Conservation (phyloP, 2,329 filamentous ascomycete species). For the Cercospora berteroae region DNA sequence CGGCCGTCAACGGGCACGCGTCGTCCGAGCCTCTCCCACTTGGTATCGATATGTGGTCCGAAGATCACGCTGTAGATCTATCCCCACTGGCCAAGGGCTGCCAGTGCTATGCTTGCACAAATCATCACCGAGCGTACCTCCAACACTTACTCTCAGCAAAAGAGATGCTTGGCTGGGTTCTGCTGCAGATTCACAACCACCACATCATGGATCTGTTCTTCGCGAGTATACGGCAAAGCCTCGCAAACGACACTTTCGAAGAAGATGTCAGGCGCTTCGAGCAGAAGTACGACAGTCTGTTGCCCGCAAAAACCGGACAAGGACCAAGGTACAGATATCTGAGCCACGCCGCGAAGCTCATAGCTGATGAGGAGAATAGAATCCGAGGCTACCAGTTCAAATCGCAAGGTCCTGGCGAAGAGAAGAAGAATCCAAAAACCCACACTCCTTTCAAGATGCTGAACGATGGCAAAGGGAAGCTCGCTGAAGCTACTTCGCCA, state of each 20-base stretch:
- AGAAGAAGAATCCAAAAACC: conserved; percentile 71
- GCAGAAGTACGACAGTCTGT: conserved; percentile 62
- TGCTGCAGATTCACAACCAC: conserved; percentile 91
- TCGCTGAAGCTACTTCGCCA: conserved; percentile 49
- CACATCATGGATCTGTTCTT: conserved; percentile 73
- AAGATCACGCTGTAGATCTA: conserved; percentile 60
- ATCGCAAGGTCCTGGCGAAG: conserved; percentile 62
- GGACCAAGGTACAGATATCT: conserved; percentile 60
- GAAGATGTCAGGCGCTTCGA: conserved; percentile 60
- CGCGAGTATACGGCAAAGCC: conserved; percentile 61
- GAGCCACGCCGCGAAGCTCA: conserved; percentile 3
- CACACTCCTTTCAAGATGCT: conserved; percentile 64
- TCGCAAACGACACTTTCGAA: conserved; percentile 57
- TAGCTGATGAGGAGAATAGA: conserved; percentile 37
- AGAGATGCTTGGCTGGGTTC: conserved; percentile 94
- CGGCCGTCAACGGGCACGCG: conserved; percentile 12
- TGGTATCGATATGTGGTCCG: conserved; percentile 75
- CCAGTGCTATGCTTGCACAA: conserved; percentile 76
- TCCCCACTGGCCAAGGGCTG: conserved; percentile 64
- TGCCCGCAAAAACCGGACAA: conserved; percentile 73
- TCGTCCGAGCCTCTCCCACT: conserved; percentile 49
- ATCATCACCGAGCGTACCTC: conserved; percentile 82
- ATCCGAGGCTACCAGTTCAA: conserved; percentile 81
- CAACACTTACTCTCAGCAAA: conserved; percentile 84
- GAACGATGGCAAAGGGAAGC: conserved; percentile 49